These are phyloP conservation scores for Scenedesmus sp. DNA, from an alignment of 163 green algal genomes.

Conservation along the genomic window DNA sequence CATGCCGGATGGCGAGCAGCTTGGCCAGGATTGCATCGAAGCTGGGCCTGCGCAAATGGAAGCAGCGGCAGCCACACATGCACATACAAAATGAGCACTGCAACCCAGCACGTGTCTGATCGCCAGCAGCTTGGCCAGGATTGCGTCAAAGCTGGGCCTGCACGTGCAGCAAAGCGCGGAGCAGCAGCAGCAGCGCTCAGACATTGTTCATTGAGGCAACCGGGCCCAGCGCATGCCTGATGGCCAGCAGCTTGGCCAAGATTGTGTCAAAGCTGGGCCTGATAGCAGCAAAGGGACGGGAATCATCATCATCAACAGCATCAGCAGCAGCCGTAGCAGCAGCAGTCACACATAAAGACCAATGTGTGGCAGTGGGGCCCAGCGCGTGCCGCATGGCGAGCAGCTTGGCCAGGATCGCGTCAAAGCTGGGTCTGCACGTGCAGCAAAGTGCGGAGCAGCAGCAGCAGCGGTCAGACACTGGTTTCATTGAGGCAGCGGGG, in stretches of 20 bases:
- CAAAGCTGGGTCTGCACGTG: constrained; percentile 25
- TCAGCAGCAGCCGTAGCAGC: no score
- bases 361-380: neutral
- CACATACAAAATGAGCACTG: neutral
- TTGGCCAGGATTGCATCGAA: constrained; percentile 11
- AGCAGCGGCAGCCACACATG: neutral
- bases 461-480: neutral
- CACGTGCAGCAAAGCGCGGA: neutral
- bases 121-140: neutral
- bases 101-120: neutral
- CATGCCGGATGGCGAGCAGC: constrained; percentile 9
- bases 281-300: no score
- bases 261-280: no score
- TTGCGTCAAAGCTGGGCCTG: no score
- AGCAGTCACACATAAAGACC: no score
- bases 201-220: neutral
- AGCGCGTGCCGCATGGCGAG: neutral
- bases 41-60: neutral
- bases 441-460: no score
- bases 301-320: no score
- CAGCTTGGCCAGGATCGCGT: constrained; percentile 2
- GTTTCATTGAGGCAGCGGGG: neutral
- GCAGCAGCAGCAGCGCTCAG: neutral
- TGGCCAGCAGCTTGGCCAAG: no score
- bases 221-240: neutral